Evolutionary conservation across 2,329 filamentous ascomycete species (phyloP).

Genomic region (Scleromitrula shiraiana): DNA sequence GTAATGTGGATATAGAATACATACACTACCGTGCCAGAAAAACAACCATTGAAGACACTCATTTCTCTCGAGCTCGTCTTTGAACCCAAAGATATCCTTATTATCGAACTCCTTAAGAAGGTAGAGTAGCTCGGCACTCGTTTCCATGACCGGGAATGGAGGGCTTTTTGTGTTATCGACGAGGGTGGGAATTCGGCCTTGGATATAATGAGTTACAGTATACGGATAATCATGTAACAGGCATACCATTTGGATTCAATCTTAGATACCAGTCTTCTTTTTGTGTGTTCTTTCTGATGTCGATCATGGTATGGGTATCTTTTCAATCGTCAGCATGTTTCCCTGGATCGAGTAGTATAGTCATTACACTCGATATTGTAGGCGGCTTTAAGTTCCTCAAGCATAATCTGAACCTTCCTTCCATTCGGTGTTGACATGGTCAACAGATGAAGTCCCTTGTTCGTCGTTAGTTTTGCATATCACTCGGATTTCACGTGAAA

Average conservation of each 20-base stretch:
- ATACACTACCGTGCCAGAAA: slow-evolving; percentile 44
- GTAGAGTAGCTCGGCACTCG: slow-evolving; percentile 44
- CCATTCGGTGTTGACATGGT: slow-evolving; percentile 45
- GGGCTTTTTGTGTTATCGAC: slow-evolving; percentile 41
- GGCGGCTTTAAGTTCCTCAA: slow-evolving; percentile 44
- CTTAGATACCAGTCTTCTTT: slow-evolving; percentile 47
- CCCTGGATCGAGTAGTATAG: slow-evolving; percentile 3
- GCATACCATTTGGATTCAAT: slow-evolving; percentile 37
- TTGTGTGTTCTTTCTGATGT: slow-evolving; percentile 39
- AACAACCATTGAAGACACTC: slow-evolving; percentile 45
- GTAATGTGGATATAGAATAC: slow-evolving; percentile 13
- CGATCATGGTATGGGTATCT: slow-evolving; percentile 13
- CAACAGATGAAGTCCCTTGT: slow-evolving; percentile 41
- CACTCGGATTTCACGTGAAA: no score
- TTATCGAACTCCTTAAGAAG: slow-evolving; percentile 40
- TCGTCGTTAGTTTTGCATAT: not conserved
- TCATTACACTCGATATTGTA: slow-evolving; percentile 42
- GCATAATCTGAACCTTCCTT: slow-evolving; percentile 43
- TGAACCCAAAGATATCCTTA: slow-evolving; percentile 43
- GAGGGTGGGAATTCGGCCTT: slow-evolving; percentile 39
- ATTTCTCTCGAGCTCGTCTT: slow-evolving; percentile 41
- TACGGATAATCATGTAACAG: not conserved
- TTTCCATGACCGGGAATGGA: slow-evolving; percentile 45
- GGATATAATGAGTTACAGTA: not conserved
- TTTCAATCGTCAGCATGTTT: not conserved